phyloP scores from a whole-genome alignment of 164 flowering plant genomes.

The Kingdonia uniflora region DNA sequence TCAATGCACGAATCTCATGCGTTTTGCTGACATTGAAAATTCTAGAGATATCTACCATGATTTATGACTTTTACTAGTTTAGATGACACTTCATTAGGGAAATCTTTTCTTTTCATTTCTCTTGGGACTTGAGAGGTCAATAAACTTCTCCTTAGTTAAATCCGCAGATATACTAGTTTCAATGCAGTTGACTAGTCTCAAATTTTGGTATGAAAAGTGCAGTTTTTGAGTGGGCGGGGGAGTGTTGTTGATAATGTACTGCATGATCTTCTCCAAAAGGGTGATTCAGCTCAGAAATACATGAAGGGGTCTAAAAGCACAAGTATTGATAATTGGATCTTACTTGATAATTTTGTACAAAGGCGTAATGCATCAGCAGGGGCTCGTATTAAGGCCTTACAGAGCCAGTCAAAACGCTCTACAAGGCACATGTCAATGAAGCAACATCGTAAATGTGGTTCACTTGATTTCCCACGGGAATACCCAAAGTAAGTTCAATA shows the following conservation, averaged over 20 bases:
- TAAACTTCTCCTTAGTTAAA: too few species aligned
- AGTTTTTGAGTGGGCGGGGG: slow-evolving; percentile 33
- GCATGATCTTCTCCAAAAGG: slow-evolving; percentile 57
- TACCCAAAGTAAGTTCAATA: slow-evolving; percentile 53
- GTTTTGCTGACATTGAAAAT: too few species aligned
- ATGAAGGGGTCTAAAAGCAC: slow-evolving; percentile 53
- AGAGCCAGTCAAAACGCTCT: slow-evolving; percentile 52
- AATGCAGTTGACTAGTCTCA: too few species aligned
- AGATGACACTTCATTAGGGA: slow-evolving; percentile 1
- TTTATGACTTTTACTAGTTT: slow-evolving; percentile 1
- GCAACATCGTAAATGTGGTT: slow-evolving; percentile 49
- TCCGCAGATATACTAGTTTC: too few species aligned
- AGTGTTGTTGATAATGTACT: slow-evolving; percentile 32
- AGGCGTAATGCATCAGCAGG: slow-evolving; percentile 14
- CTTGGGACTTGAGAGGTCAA: too few species aligned
- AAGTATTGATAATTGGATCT: slow-evolving; percentile 58
- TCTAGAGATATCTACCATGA: too few species aligned
- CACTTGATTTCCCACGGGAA: slow-evolving; percentile 45
- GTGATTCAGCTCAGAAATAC: slow-evolving; percentile 73
- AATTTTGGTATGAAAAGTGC: slow-evolving; percentile 10
- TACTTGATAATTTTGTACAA: slow-evolving; percentile 61
- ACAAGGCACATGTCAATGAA: slow-evolving; percentile 63
- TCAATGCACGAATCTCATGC: neutral
- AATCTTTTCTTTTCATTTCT: too few species aligned
- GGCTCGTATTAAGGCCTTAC: slow-evolving; percentile 27